Conservation (phyloP, 208 protist genomes). For the Tritrichomonas foetus region DNA sequence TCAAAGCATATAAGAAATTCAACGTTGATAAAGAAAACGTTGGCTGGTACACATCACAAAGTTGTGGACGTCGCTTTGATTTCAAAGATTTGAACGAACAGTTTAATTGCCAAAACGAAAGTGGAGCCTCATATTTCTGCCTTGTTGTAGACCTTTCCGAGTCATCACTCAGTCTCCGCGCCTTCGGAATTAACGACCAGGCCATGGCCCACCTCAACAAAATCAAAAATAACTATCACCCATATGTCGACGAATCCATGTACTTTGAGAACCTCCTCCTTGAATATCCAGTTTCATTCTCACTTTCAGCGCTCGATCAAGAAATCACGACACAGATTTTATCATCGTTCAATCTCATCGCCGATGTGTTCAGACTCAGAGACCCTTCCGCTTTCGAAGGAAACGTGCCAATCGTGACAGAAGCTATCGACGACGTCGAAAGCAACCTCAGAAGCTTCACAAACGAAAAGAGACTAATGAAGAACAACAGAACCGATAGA, state of each 20-base stretch:
- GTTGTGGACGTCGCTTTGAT: not conserved
- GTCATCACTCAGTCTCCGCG: not conserved
- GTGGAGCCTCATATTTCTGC: not conserved
- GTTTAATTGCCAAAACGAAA: not conserved
- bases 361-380: not conserved
- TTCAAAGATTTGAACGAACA: not conserved
- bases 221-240: too few relatives aligned
- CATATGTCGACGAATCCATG: not conserved
- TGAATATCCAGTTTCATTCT: not conserved
- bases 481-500: not conserved
- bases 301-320: not conserved
- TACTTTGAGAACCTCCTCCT: not conserved
- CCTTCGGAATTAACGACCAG: not conserved
- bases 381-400: not conserved
- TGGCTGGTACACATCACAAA: conserved; percentile 3
- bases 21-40: conserved; percentile 34
- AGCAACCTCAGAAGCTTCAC: not conserved
- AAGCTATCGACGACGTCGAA: not conserved
- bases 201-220: not conserved
- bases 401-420: not conserved
- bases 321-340: not conserved
- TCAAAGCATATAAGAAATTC: not conserved
- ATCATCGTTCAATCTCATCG: not conserved
- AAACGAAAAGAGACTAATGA: not conserved
- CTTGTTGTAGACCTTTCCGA: not conserved